Evolutionary conservation across 768 basidiomycete genomes (phyloP), one percentile per base, ranked within the genome.

Genomic region (Russula dissimulans): DNA sequence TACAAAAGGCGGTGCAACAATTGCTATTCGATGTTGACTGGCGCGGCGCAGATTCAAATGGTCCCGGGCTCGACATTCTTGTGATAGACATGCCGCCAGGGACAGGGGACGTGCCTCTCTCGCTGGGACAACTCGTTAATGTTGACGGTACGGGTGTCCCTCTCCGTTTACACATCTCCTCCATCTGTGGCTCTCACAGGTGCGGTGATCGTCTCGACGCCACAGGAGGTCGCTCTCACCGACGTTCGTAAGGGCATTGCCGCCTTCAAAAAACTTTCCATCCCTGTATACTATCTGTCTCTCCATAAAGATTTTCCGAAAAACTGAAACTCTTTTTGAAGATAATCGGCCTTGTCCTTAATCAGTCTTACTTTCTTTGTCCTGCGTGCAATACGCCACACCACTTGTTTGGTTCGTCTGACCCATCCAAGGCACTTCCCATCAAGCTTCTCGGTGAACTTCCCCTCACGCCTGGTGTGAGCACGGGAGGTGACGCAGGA

Each of bases 1-100:
- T 97, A 1, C 94, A 95, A 74, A 97, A 97, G 69, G 94, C 95
- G 29, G 92, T 95, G 0, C 95, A 97, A 70, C 95, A 97, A 69
- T 78, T 98, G 0, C 79, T 97, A 1, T 97, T 99, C 67, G 93
- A 97, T 65, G 92, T 97, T 5, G 95, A 97, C 70, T 97, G 95
- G 95, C 71, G 79, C 39, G 71, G 70, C 22, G 56, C 56, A 34
- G 54, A 57, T 34, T 69, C 68, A 70, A 67, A 11, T 75, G 75
- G 74, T 5, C 74, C 71, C 0, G 82, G 81, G 3, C 73, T 97
- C 34, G 95, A 99, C 67, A 77, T 93, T 0, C 78, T 99, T 15
- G 89, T 97, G 7, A 76, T 97, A 29, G 95, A 99, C 70, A 92
- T 97, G 86, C 95, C 95, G 3, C 95, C 95, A 0, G 95, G 95